Conservation (phyloP, 352 stramenopile species). For the Aphanomyces stellatus region DNA sequence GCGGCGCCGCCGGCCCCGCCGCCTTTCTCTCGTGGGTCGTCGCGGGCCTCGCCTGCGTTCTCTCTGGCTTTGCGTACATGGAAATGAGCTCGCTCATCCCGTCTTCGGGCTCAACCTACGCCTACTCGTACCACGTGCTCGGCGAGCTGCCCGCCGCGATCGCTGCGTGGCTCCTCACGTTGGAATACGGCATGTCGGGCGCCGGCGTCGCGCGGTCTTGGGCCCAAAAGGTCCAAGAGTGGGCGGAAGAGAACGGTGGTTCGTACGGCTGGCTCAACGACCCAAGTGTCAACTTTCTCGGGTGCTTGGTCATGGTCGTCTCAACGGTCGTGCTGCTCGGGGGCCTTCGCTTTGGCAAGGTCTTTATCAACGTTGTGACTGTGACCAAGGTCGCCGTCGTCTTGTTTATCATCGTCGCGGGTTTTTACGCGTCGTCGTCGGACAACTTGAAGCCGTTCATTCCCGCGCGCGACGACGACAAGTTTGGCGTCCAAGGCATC, state of each 20-base stretch:
- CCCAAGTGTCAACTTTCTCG: conserved; percentile 45
- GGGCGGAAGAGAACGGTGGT: conserved; percentile 32
- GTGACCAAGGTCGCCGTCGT: conserved; percentile 78
- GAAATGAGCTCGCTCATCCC: conserved; percentile 83
- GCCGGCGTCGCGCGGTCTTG: conserved; percentile 88
- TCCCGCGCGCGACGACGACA: conserved; percentile 25
- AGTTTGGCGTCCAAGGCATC: conserved; percentile 33
- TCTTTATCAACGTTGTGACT: conserved; percentile 83
- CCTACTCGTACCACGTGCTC: conserved; percentile 88
- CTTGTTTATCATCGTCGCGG: conserved; percentile 86
- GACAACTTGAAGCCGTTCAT: conserved; percentile 83
- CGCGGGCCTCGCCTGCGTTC: conserved; percentile 64
- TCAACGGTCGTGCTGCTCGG: conserved; percentile 62
- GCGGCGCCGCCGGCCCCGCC: conserved; percentile 56
- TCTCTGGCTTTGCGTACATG: conserved; percentile 85
- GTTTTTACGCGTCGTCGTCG: conserved; percentile 70
- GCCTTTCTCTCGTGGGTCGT: conserved; percentile 78
- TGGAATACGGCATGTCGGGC: conserved; percentile 89
- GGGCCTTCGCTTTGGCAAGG: conserved; percentile 84
- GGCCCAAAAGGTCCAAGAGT: conserved; percentile 83
- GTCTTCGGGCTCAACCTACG: conserved; percentile 86
- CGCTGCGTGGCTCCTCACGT: conserved; percentile 74
- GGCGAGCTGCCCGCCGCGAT: conserved; percentile 88
- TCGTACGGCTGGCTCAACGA: conserved; percentile 50
- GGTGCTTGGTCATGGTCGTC: conserved; percentile 54